phyloP scores from a whole-genome alignment of 148 eudicot species.

The Vaccinium corymbosum region DNA sequence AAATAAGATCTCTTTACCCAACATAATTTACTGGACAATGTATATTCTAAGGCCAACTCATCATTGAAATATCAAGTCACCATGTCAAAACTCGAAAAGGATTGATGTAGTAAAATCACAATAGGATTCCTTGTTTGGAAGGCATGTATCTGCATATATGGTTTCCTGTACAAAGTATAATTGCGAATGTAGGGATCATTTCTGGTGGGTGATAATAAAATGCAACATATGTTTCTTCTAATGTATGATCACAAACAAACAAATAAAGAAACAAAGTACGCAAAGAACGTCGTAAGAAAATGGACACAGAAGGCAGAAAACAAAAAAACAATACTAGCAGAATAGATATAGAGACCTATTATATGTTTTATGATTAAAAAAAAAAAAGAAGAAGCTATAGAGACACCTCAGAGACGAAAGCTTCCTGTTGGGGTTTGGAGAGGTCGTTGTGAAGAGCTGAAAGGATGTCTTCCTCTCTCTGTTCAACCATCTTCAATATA shows the following conservation, averaged over 20 bases:
- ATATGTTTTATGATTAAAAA: too few relatives aligned
- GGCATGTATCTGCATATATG: neutral
- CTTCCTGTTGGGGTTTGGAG: conserved; percentile 54
- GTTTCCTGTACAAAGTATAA: neutral
- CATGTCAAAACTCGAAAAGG: neutral
- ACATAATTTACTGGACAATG: neutral
- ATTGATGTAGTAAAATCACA: neutral
- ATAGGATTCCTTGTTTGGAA: neutral
- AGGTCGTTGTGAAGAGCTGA: conserved; percentile 55
- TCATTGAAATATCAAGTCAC: neutral
- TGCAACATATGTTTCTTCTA: neutral
- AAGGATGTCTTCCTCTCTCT: conserved; percentile 46
- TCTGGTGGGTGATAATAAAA: neutral
- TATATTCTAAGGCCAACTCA: neutral
- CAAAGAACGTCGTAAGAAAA: neutral
- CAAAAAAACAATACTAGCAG: neutral
- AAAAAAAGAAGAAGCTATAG: too few relatives aligned
- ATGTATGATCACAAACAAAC: neutral
- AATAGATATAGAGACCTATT: neutral
- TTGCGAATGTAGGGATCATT: neutral
- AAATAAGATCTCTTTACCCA: neutral
- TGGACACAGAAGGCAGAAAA: neutral
- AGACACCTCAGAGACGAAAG: conserved; percentile 51
- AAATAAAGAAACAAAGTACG: neutral
- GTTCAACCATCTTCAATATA: conserved; percentile 39